Evolutionary conservation across 1,139 yeast genomes (phyloP), one percentile per base, ranked within the genome.

Genomic region (Protomyces inundatus): DNA sequence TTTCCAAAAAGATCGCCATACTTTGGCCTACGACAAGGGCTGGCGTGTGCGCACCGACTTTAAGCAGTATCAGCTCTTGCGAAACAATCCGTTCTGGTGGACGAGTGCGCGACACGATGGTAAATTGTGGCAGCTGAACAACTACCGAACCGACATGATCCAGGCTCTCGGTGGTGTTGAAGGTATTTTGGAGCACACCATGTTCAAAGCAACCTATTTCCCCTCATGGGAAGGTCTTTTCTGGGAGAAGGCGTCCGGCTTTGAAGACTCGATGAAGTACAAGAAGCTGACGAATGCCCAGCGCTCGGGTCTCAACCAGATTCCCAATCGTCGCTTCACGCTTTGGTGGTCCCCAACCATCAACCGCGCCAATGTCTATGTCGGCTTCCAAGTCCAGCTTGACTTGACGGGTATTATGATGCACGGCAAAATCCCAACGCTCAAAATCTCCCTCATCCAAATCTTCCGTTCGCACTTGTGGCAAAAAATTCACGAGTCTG

Each of bases 311-410:
- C 82, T 95, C 69, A 89, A 96, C 73, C 99, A 95, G 76, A 93
- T 95, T 71, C 99, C 99, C 3, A 95, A 95, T 73, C 86, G 99
- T 75, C 82, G 99, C 55, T 95, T 95, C 73, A 95, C 98, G 0
- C 78, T 95, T 54, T 95, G 99, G 99, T 95, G 99, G 99, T 90
- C 98, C 0, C 99, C 99, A 6, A 95, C 99, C 0, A 95, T 95
- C 69, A 95, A 95, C 71, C 83, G 99, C 70, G 98, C 98, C 4
- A 93, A 95, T 72, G 98, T 95, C 33, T 95, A 95, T 72, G 98
- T 95, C 66, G 99, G 99, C 42, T 95, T 93, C 78, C 81, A 90
- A 73, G 98, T 95, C 39, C 99, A 95, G 74, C 80, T 95, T 54
- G 99, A 95, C 76, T 79, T 95, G 71, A 95, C 99, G 0, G 99